phyloP scores from a whole-genome alignment of 139 green algal species.

The Chlorella vulgaris region DNA sequence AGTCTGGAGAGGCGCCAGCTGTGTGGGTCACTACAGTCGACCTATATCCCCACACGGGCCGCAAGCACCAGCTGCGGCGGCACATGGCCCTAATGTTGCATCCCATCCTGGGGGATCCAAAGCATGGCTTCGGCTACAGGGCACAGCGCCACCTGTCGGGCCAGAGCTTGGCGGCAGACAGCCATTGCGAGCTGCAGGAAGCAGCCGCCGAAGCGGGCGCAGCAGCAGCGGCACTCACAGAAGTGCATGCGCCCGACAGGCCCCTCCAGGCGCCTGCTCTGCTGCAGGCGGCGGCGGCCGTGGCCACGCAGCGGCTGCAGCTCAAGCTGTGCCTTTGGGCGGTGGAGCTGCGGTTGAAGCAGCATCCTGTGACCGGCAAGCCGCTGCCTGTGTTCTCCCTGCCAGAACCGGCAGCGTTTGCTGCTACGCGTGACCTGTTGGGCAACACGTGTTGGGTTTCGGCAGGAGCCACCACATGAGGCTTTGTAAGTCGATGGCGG shows the following conservation, averaged over 20 bases:
- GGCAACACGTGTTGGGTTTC: background rate
- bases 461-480: background rate
- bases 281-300: background rate
- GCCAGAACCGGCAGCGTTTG: constrained; percentile 33
- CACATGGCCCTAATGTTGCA: constrained; percentile 72
- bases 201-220: background rate
- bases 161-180: background rate
- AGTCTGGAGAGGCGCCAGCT: background rate
- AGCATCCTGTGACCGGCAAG: constrained; percentile 36
- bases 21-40: constrained; percentile 57
- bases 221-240: background rate
- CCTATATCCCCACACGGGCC: constrained; percentile 70
- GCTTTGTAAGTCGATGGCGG: too few relatives aligned
- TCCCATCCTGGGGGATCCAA: constrained; percentile 64
- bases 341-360: constrained; percentile 23
- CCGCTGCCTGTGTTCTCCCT: constrained; percentile 30
- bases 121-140: constrained; percentile 50
- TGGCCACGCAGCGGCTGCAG: too few relatives aligned
- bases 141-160: background rate
- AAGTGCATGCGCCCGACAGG: too few relatives aligned
- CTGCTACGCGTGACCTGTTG: background rate
- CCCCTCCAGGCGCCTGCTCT: too few relatives aligned
- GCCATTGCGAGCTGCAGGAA: background rate
- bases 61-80: constrained; percentile 76
- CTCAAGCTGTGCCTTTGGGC: constrained; percentile 44